A percentile compares a stretch with the other conserved stretches of the same genome.
These are phyloP conservation scores for Xylariaceae sp. DNA, from an alignment of 2,329 filamentous ascomycete species.

Conservation along the genomic window DNA sequence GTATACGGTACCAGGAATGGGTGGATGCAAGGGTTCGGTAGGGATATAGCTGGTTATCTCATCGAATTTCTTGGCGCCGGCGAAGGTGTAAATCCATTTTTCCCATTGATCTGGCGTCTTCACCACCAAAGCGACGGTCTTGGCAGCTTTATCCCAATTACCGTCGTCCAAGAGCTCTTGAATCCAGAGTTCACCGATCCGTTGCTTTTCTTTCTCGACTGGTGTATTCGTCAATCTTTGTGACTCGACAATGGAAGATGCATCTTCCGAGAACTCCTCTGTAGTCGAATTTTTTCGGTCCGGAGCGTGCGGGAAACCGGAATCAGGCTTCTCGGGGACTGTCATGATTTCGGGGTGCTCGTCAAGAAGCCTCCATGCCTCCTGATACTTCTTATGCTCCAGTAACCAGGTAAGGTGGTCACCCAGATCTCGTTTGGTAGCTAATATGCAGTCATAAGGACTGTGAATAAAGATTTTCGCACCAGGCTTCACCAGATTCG, in stretches of 20 bases:
- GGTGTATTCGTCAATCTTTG: conserved; percentile 57
- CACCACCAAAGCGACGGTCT: conserved; percentile 78
- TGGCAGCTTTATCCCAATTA: conserved; percentile 74
- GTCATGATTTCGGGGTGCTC: conserved; percentile 73
- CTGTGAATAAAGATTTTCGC: conserved; percentile 87
- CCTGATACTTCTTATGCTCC: conserved; percentile 73
- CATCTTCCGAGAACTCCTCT: conserved; percentile 73
- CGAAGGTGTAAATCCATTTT: conserved; percentile 92
- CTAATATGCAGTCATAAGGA: conserved; percentile 93
- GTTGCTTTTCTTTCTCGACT: conserved; percentile 79
- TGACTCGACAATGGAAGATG: conserved; percentile 60
- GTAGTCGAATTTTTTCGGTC: conserved; percentile 38
- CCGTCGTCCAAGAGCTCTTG: conserved; percentile 72
- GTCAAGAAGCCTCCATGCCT: conserved; percentile 85
- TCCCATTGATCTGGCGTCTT: conserved; percentile 81
- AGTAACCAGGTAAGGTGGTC: conserved; percentile 86
- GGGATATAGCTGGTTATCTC: conserved; percentile 86
- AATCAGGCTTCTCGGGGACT: conserved; percentile 38
- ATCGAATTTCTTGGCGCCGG: conserved; percentile 78
- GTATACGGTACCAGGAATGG: conserved; percentile 77
- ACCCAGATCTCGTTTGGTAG: conserved; percentile 77
- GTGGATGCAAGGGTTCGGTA: conserved; percentile 68
- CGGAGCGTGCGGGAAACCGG: conserved; percentile 40
- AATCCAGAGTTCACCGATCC: conserved; percentile 91
- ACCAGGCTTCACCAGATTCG: conserved; percentile 52